phyloP scores from a whole-genome alignment of 2,329 filamentous ascomycete genomes.

The Sporothrix curviconia region DNA sequence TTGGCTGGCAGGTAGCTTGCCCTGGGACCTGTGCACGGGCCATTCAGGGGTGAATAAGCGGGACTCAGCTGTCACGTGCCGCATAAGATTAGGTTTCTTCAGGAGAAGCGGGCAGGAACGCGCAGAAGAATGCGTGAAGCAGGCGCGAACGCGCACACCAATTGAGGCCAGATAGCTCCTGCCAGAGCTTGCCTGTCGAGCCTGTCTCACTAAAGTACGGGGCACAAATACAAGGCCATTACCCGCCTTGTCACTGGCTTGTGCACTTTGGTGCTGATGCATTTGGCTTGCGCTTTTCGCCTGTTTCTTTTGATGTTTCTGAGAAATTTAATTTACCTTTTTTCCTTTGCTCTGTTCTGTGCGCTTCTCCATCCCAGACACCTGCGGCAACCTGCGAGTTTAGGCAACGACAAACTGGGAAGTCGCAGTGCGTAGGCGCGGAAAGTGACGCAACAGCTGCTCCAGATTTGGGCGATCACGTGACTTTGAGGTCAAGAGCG shows the following conservation, averaged over 20 bases:
- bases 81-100: slow-evolving; percentile 5
- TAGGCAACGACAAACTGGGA: slow-evolving; percentile 11
- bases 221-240: too few relatives aligned
- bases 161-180: slow-evolving; percentile 8
- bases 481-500: neutral
- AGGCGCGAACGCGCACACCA: neutral
- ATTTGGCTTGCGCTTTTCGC: neutral
- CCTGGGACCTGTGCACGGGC: slow-evolving; percentile 16
- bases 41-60: slow-evolving; percentile 18
- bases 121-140: slow-evolving; percentile 1
- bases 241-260: neutral
- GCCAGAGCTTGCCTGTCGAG: neutral
- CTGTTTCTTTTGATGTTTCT: neutral
- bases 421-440: neutral
- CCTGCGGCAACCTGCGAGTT: neutral
- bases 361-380: neutral
- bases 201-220: neutral
- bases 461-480: neutral
- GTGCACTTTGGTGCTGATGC: neutral
- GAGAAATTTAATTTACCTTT: neutral
- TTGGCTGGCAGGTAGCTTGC: slow-evolving; percentile 6
- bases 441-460: slow-evolving; percentile 6
- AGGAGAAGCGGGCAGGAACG: neutral
- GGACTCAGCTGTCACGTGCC: slow-evolving; percentile 15
- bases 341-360: neutral